Evolutionary conservation across 148 eudicot genomes (phyloP), one percentile per base, ranked within the genome.

Genomic region (Fagopyrum tataricum): DNA sequence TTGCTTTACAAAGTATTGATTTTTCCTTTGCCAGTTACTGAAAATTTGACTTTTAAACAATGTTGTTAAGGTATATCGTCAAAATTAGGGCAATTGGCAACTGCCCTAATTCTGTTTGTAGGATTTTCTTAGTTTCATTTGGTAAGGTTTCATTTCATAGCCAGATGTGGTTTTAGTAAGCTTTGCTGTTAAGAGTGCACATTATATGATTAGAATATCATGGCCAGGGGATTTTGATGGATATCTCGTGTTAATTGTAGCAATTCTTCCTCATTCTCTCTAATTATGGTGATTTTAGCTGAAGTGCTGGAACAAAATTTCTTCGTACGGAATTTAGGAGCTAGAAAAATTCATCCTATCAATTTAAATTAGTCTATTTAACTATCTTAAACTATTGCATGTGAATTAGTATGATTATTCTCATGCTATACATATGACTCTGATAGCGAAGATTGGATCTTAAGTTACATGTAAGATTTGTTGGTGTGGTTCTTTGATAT

Each of bases 31-130:
- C 69, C 18, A 37, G 15, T 37, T 64, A 14, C 43, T 64, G 69
- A 31, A 31, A 31, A 31, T 0, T 31, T 31, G 37, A 31, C 37
- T 31, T 31, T 31, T 23, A 59, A 24, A 59, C 26, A 37, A 64
- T 64, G 7, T 24, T 24, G 7, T 24, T n/a, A 61, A 61, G 67
- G 69, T 37, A 39, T 37, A 64, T 64, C 69, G 5, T 37, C 44
- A 64, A 12, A 4, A 64, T 64, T 64, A 64, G 69, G 69, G 69
- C 69, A 64, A 64, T 64, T 11, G 49, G 49, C 13, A 46, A 1
- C 37, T 31, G 37, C 37, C 37, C 37, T 31, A 31, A 0, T 31
- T 31, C 37, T 31, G 6, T 39, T 64, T 42, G 43, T 37, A 14
- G 20, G 42, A 39, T 13, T 64, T 37, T 64, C 26, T 43, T 64